Evolutionary conservation across 2,329 filamentous ascomycete species (phyloP), one percentile per base, ranked within the genome.

Genomic region (Phaeoacremonium minimum): DNA sequence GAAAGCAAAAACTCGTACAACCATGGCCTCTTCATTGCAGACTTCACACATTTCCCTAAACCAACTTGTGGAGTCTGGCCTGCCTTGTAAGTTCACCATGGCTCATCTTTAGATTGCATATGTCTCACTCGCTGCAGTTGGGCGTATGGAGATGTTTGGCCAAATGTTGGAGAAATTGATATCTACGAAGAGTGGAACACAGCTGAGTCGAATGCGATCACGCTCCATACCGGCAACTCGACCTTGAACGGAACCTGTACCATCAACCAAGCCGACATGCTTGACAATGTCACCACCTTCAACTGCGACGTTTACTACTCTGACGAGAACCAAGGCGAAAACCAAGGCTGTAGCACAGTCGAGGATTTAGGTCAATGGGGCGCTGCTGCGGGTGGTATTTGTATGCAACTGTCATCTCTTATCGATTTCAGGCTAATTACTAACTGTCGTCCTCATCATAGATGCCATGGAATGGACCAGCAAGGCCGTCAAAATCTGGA

Each of bases 41-140:
- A 29, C 17, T 41, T 41, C 28, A 31, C 39, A 7, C 39, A 41
- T 22, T 20, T 41, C 35, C 39, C 39, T 13, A 30, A 17, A 13
- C 35, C 33, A 16, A 30, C 39, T 9, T 41, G 39, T n/a, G 39
- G 39, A 18, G 35, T 35, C 5, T 41, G 39, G 39, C 39, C 39
- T 5, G 39, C 39, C 3, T 41, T 41, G 22, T 26, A n/a, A 26
- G 22, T 26, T n/a, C n/a, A n/a, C n/a, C n/a, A n/a, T n/a, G n/a
- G n/a, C n/a, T n/a, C n/a, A n/a, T n/a, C n/a, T n/a, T n/a, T n/a
- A n/a, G n/a, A n/a, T n/a, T n/a, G n/a, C n/a, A n/a, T n/a, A n/a
- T n/a, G n/a, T n/a, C n/a, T n/a, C n/a, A n/a, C n/a, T n/a, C n/a
- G n/a, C n/a, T n/a, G 9, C 22, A 26, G 22, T 29, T 41, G 39